A percentile compares a stretch with the other conserved stretches of the same genome.
Conservation (phyloP, 140 eudicot genomes). For the Bidens hawaiensis region DNA sequence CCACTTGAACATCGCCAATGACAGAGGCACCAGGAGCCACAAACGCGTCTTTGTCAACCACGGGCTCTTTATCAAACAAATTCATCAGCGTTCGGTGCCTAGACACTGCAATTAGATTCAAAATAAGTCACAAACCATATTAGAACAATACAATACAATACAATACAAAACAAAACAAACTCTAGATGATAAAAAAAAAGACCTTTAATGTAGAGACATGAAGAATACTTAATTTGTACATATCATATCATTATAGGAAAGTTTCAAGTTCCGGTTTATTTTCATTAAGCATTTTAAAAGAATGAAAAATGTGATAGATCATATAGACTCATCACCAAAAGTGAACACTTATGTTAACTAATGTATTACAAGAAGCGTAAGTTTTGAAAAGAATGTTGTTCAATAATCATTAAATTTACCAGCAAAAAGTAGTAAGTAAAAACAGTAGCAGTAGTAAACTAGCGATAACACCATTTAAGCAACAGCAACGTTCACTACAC, state of each 20-base stretch:
- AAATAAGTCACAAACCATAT: constrained; percentile 1
- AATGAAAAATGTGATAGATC: neutral
- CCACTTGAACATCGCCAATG: constrained; percentile 85
- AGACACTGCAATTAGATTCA: constrained; percentile 48
- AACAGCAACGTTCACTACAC: neutral
- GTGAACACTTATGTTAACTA: no score
- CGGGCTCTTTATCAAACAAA: constrained; percentile 68
- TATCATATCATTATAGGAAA: neutral
- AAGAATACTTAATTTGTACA: neutral
- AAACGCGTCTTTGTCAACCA: constrained; percentile 78
- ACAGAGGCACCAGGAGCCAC: constrained; percentile 99
- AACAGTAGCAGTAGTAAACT: no score
- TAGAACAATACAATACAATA: neutral
- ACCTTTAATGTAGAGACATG: neutral
- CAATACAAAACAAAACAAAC: no score
- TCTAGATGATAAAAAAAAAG: neutral
- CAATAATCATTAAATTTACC: no score
- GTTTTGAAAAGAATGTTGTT: no score
- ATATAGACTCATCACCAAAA: neutral
- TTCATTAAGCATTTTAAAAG: neutral
- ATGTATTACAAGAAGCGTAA: no score
- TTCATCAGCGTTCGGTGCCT: constrained; percentile 93
- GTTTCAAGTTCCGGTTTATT: neutral
- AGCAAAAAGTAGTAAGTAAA: no score
- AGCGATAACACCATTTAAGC: neutral